Conservation (phyloP, 495 filamentous ascomycete species). For the Daldinia caldariorum region DNA sequence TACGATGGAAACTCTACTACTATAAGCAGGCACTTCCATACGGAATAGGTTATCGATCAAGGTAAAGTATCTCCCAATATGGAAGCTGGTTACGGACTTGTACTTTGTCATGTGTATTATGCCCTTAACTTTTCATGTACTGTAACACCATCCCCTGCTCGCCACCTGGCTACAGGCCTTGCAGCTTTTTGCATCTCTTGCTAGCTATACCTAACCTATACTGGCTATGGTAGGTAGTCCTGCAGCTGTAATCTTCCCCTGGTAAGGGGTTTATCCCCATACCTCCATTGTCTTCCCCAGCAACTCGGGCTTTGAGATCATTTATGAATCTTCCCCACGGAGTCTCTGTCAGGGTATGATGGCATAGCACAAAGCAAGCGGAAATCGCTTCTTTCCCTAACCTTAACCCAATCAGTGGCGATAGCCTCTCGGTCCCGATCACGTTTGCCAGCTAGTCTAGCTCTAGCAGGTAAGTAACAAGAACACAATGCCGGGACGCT, state of each 20-base stretch:
- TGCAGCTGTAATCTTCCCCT: slow-evolving; percentile 32
- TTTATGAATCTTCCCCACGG: slow-evolving; percentile 22
- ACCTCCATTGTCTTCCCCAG: slow-evolving; percentile 26
- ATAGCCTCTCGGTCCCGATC: slow-evolving; percentile 35
- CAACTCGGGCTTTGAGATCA: slow-evolving; percentile 6
- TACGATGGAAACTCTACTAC: slow-evolving; percentile 11
- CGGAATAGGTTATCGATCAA: slow-evolving; percentile 20
- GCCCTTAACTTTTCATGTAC: slow-evolving; percentile 10
- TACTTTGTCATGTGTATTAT: slow-evolving; percentile 7
- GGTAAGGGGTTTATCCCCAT: slow-evolving; percentile 29
- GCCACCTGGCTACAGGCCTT: slow-evolving; percentile 35
- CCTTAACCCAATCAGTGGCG: slow-evolving; percentile 25
- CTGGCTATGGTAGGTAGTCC: slow-evolving; percentile 16
- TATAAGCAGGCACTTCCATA: slow-evolving; percentile 29
- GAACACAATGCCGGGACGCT: background rate
- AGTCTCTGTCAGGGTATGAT: slow-evolving; percentile 6
- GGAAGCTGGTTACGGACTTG: slow-evolving; percentile 29
- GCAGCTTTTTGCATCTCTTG: slow-evolving; percentile 13
- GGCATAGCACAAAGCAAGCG: slow-evolving; percentile 23
- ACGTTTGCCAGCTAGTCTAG: background rate
- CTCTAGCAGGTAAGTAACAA: slow-evolving; percentile 3
- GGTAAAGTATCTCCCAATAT: slow-evolving; percentile 27
- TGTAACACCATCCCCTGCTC: slow-evolving; percentile 31
- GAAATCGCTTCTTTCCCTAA: slow-evolving; percentile 10
- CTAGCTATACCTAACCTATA: slow-evolving; percentile 13